phyloP scores from a whole-genome alignment of 768 basidiomycete genomes.

The Phylloporus rhodoxanthus region DNA sequence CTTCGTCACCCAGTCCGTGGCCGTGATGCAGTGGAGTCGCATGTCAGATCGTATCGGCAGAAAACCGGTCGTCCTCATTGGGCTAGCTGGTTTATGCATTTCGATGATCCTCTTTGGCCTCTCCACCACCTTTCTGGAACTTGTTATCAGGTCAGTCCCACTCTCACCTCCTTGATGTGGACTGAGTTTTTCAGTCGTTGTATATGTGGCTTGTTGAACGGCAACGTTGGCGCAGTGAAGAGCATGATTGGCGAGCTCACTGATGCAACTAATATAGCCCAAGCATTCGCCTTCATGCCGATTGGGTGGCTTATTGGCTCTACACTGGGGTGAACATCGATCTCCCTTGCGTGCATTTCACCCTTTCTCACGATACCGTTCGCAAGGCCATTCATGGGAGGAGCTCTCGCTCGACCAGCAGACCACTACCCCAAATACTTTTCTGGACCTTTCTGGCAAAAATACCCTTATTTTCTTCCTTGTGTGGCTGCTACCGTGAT shows the following conservation, averaged over 20 bases:
- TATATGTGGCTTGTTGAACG: slow-evolving; percentile 30
- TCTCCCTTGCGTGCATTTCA: not conserved
- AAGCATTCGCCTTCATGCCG: slow-evolving; percentile 25
- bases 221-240: slow-evolving; percentile 43
- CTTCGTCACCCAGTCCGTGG: slow-evolving; percentile 66
- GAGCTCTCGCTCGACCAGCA: slow-evolving; percentile 46
- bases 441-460: slow-evolving; percentile 40
- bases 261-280: slow-evolving; percentile 35
- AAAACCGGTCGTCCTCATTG: slow-evolving; percentile 64
- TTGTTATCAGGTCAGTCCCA: slow-evolving; percentile 37
- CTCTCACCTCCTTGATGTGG: too few relatives aligned
- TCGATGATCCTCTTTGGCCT: slow-evolving; percentile 72
- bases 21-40: slow-evolving; percentile 69
- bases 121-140: slow-evolving; percentile 59
- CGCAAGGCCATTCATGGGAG: slow-evolving; percentile 41
- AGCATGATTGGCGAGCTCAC: slow-evolving; percentile 63
- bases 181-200: slow-evolving; percentile 19
- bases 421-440: slow-evolving; percentile 48
- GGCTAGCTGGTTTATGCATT: slow-evolving; percentile 53
- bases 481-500: slow-evolving; percentile 55
- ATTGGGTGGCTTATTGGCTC: slow-evolving; percentile 28
- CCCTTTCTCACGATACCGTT: not conserved
- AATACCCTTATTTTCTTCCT: slow-evolving; percentile 59
- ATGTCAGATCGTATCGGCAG: slow-evolving; percentile 65
- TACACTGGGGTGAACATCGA: slow-evolving; percentile 31